These are phyloP conservation scores for Lipomyces spencermartinsiae DNA, from an alignment of 805 yeast genomes.

Conservation along the genomic window DNA sequence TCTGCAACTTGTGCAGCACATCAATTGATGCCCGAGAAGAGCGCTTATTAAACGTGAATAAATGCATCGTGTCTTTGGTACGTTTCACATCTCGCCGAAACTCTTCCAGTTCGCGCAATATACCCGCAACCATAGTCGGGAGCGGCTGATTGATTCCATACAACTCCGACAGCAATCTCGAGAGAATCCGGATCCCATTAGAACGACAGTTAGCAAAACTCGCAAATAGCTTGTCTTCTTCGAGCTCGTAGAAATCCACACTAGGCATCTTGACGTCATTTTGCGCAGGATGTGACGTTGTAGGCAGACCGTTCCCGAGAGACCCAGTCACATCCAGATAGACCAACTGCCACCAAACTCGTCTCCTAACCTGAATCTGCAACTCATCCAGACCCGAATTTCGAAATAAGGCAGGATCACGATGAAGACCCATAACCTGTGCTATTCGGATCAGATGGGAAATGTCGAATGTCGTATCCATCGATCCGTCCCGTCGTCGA, in stretches of 20 bases:
- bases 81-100: neutral
- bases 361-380: conserved; percentile 17
- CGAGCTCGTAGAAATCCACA: conserved; percentile 13
- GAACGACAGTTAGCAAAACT: conserved; percentile 23
- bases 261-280: conserved; percentile 24
- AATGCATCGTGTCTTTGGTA: neutral
- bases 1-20: neutral
- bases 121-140: neutral
- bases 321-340: conserved; percentile 25
- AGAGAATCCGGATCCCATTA: conserved; percentile 12
- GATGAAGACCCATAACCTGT: conserved; percentile 32
- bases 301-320: conserved; percentile 28
- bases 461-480: conserved; percentile 22
- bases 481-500: conserved; percentile 14
- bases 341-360: conserved; percentile 31
- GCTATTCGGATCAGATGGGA: conserved; percentile 24
- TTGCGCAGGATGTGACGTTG: conserved; percentile 12
- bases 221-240: conserved; percentile 25
- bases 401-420: conserved; percentile 25
- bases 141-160: conserved; percentile 23
- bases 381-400: conserved; percentile 4
- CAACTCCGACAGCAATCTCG: conserved; percentile 21
- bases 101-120: conserved; percentile 5
- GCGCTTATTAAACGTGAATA: conserved; percentile 1
- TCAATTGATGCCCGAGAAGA: conserved; percentile 3